Evolutionary conservation across 805 yeast genomes (phyloP).

Genomic region (Yarrowia keelungensis): DNA sequence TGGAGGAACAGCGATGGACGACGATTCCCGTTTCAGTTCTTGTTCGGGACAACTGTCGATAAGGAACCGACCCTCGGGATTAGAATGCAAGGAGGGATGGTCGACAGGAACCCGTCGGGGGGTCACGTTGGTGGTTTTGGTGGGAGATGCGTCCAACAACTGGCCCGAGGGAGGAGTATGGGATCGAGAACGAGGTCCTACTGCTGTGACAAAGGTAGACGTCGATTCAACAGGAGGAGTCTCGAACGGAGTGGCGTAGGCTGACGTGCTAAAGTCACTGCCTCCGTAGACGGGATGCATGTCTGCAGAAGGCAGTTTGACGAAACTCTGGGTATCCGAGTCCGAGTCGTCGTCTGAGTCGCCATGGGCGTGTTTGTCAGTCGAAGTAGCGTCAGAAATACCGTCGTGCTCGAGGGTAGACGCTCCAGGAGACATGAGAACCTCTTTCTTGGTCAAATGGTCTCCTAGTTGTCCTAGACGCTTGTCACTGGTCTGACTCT

Average conservation of each 20-base stretch:
- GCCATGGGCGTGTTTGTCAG: not conserved
- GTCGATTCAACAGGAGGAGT: constrained; percentile 20
- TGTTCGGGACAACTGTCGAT: constrained; percentile 36
- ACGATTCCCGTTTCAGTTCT: constrained; percentile 15
- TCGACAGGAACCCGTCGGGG: constrained; percentile 35
- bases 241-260: constrained; percentile 18
- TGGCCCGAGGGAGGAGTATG: constrained; percentile 11
- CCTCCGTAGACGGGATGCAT: constrained; percentile 29
- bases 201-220: constrained; percentile 4
- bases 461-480: not conserved
- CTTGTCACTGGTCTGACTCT: not conserved
- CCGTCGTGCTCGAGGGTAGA: constrained; percentile 19
- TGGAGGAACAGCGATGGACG: not conserved
- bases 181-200: constrained; percentile 1
- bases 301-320: constrained; percentile 23
- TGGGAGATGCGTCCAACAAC: constrained; percentile 18
- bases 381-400: constrained; percentile 5
- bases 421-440: constrained; percentile 7
- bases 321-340: constrained; percentile 21
- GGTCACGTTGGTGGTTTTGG: constrained; percentile 16
- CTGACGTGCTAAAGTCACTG: not conserved
- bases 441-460: not conserved
- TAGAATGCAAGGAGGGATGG: constrained; percentile 36
- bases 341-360: constrained; percentile 3
- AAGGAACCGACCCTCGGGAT: constrained; percentile 37